These are phyloP conservation scores for Paecilomyces niveus DNA, from an alignment of 2,329 filamentous ascomycete genomes.

Conservation along the genomic window DNA sequence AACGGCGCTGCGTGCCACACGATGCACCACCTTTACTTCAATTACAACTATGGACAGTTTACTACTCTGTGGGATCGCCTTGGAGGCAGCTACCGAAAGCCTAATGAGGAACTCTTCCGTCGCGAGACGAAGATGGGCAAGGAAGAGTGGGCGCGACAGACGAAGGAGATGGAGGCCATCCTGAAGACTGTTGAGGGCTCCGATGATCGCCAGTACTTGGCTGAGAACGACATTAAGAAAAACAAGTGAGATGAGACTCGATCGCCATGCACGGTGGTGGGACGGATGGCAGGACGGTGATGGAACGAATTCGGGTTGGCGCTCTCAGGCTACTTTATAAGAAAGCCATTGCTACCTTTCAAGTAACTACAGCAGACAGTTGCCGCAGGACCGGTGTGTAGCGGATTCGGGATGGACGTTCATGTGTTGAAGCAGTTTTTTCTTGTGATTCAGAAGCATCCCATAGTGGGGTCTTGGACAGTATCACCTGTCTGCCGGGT, in stretches of 20 bases:
- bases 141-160: conserved; percentile 71
- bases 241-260: conserved; percentile 18
- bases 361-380: background rate
- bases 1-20: conserved; percentile 94
- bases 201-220: conserved; percentile 39
- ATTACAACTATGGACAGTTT: conserved; percentile 93
- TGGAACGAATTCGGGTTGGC: background rate
- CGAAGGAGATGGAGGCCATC: conserved; percentile 66
- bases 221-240: conserved; percentile 29
- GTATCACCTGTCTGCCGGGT: background rate
- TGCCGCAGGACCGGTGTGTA: too few species aligned
- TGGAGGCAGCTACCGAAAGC: conserved; percentile 77
- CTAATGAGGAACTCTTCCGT: conserved; percentile 77
- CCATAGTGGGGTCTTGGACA: background rate
- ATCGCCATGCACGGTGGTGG: background rate
- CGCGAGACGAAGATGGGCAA: conserved; percentile 80
- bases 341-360: background rate
- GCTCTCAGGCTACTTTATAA: background rate
- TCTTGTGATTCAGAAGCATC: background rate
- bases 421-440: background rate
- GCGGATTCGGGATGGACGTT: background rate
- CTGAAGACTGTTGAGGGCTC: conserved; percentile 64
- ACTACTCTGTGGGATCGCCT: conserved; percentile 87
- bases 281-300: background rate
- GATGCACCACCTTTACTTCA: conserved; percentile 81